Base-by-base conservation (phyloP, 2,329 filamentous ascomycete genomes). In the Bipolaris bicolor region DNA sequence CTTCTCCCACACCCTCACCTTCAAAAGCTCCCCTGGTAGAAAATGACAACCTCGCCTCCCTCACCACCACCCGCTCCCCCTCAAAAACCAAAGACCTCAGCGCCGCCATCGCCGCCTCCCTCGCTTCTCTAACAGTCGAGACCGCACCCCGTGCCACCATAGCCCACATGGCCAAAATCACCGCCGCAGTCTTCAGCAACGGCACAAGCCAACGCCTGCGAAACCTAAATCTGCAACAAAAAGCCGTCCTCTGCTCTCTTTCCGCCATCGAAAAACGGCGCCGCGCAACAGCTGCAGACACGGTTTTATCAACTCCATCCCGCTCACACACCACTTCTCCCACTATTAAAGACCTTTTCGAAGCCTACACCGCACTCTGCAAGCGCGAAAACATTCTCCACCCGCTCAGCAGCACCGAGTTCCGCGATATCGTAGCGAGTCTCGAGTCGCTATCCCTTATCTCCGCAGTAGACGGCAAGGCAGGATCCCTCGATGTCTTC, bases 171-270 rank as follows among this genome's bases (percentile, higher is more conserved):
- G 96, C 95, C 72, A 92, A 91, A 68, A 89, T 98, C 59, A 97
- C 95, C 0, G 88, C 93, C 0, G 87, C 91, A 3, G 90, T 92
- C 1, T 97, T 99, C 76, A 91, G 90, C 74, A 94, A 97, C 67
- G 93, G 93, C 34, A 90, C 92, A 1, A 86, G 84, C 11, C 92
- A 97, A 67, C 87, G 95, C 56, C 86, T 99, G 13, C 89, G 90
- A 75, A 88, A 88, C 4, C 85, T 99, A 55, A 99, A 98, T 73
- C 83, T 99, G 2, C 96, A 99, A 73, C 95, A 99, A 76, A 98
- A 97, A 76, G 95, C 94, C 3, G 92, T 94, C 0, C 83, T 99
- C 9, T 99, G 95, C 78, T 87, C 94, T 0, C 82, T 99, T 13
- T 84, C 94, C 37, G 91, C 92, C 2, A 86, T 95, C n/a, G 93